Base-by-base conservation (phyloP, 768 basidiomycete genomes). In the Pisolithus orientalis region DNA sequence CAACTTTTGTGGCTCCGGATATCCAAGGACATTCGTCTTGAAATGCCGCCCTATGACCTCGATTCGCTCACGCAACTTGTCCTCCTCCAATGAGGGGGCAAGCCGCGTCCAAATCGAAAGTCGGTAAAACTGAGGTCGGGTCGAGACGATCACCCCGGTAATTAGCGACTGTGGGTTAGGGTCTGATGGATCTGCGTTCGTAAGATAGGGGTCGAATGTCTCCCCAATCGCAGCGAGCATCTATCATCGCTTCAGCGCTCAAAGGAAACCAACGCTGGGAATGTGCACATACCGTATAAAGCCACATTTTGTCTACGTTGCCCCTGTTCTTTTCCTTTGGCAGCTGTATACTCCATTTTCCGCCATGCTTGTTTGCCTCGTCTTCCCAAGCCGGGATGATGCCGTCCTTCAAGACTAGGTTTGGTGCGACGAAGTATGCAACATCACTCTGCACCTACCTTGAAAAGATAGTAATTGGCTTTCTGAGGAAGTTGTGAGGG, bases 181-280 rank as follows among this genome's bases (percentile, higher is more conserved):
- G 43, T 71, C 77, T 56, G 66, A 55, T 16, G 66, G 17, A 62
- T 70, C 58, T 74, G 79, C 44, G 71, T 62, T 53, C 24, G 84
- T 78, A 45, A 90, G 79, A 50, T 84, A 80, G 14, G 94, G 92
- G 70, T 98, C 96, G 68, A 96, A 97, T 0, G 94, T 99, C 73
- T 99, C 96, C 49, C 96, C 96, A 59, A 99, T 99, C 43, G 95
- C 96, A 54, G 96, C 96, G 53, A 99, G 84, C 95, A 98, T 97
- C 96, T 98, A 69, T 3, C 28, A 39, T 28, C 14, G 6, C 24
- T n/a, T n/a, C 38, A 50, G 42, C 10, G 43, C 6, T 7, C 9
- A 14, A 14, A 24, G 49, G 7, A 10, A 10, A 17, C 28, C 38
- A 44, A 25, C 29, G 49, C 53, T 38, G 40, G 9, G 17, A 9